Conservation (phyloP, 2,329 filamentous ascomycete species). For the Pseudocercospora macadamiae region DNA sequence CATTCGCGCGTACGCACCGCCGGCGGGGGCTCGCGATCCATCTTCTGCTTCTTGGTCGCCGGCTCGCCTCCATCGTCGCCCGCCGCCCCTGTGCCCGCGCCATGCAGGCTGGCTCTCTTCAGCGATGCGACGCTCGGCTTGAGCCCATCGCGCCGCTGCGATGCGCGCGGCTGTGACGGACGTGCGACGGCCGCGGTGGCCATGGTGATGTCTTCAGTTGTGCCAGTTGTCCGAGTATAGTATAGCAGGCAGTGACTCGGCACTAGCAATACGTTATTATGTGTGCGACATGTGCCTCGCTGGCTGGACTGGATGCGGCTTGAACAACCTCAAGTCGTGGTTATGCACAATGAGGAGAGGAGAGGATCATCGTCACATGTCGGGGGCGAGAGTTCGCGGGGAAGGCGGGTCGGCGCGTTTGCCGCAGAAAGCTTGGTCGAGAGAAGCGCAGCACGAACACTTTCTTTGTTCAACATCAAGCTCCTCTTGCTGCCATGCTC, state of each 20-base stretch:
- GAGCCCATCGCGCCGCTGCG: slow-evolving; percentile 13
- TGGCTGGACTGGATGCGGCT: too few relatives aligned
- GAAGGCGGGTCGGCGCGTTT: too few relatives aligned
- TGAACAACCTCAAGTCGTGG: too few relatives aligned
- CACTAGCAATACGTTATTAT: too few relatives aligned
- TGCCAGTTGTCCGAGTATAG: background rate
- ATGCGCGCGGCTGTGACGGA: slow-evolving; percentile 42
- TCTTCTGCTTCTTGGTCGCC: slow-evolving; percentile 32
- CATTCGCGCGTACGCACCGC: slow-evolving; percentile 62
- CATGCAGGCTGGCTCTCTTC: background rate
- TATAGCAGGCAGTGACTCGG: background rate
- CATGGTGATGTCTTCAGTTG: slow-evolving; percentile 28
- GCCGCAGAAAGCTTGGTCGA: too few relatives aligned
- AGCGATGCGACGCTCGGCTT: background rate
- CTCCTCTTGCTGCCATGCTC: too few relatives aligned
- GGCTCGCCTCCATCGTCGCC: slow-evolving; percentile 15
- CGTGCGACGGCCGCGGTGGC: slow-evolving; percentile 39
- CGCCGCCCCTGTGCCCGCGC: background rate
- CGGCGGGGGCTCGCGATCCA: slow-evolving; percentile 11
- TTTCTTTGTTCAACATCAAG: too few relatives aligned
- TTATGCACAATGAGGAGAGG: too few relatives aligned
- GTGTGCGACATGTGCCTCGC: too few relatives aligned
- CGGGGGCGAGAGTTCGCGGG: too few relatives aligned
- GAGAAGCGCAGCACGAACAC: too few relatives aligned
- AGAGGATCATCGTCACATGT: too few relatives aligned